Percentiles rank a stretch among this genome's conserved stretches.
Evolutionary conservation across 768 basidiomycete species (phyloP).

Genomic region (Auricularia heimuer): DNA sequence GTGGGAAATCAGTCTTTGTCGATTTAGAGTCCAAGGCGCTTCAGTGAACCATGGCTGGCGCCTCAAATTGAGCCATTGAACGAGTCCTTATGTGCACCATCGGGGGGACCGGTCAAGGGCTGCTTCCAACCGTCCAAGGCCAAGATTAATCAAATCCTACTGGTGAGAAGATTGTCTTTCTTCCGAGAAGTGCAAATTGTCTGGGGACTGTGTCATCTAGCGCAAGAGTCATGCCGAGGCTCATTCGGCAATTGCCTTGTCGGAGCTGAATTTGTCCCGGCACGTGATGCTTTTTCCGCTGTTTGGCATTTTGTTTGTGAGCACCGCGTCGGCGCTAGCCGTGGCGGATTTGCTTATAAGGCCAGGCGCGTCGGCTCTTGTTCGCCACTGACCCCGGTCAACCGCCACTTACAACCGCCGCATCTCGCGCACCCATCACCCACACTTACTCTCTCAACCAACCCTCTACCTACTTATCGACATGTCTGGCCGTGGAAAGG

Average conservation of each 20-base stretch:
- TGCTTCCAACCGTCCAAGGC: no score
- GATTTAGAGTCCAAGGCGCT: no score
- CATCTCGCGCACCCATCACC: background rate
- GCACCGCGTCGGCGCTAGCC: background rate
- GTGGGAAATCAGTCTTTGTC: no score
- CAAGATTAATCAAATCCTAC: no score
- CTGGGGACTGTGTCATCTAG: no score
- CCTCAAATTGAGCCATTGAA: no score
- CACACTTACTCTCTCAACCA: background rate
- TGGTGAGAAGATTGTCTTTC: no score
- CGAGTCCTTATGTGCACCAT: no score
- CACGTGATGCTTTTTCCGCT: background rate
- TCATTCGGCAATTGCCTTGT: background rate
- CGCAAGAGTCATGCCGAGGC: no score
- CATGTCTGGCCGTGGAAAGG: conserved; percentile 38
- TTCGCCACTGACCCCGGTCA: background rate
- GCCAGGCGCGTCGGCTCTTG: background rate
- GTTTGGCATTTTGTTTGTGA: background rate
- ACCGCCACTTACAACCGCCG: background rate
- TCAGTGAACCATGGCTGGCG: no score
- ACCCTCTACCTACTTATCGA: conserved; percentile 10
- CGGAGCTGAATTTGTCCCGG: background rate
- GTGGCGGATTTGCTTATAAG: background rate
- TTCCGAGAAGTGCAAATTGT: no score
- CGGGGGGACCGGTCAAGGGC: no score